Evolutionary conservation across 371 early-diverging fungal genomes (phyloP).

Genomic region (Lichtheimia ramosa): DNA sequence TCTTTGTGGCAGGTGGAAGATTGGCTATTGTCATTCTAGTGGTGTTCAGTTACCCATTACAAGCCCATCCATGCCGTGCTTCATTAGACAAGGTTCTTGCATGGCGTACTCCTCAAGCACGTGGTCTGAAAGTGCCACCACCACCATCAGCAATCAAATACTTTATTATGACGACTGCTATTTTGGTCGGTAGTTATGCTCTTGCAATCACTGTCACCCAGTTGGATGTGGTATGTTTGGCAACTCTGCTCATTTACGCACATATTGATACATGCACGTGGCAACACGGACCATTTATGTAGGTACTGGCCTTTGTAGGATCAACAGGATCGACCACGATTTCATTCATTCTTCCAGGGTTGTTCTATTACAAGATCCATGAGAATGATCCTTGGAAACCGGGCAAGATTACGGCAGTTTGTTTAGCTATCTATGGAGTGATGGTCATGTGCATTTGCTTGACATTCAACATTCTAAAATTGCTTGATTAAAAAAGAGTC

Average conservation of each 20-base stretch:
- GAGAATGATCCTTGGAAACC: constrained; percentile 57
- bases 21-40: constrained; percentile 91
- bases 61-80: constrained; percentile 94
- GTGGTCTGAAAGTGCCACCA: constrained; percentile 25
- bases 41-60: constrained; percentile 96
- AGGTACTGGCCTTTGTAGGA: constrained; percentile 93
- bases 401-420: constrained; percentile 51
- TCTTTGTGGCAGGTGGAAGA: constrained; percentile 83
- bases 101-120: constrained; percentile 24
- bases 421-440: constrained; percentile 57
- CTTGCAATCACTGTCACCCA: constrained; percentile 78
- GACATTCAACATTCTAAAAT: constrained; percentile 53
- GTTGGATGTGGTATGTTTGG: constrained; percentile 64
- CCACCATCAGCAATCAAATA: constrained; percentile 54
- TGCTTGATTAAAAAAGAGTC: constrained; percentile 4
- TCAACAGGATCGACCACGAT: constrained; percentile 98
- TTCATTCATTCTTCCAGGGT: constrained; percentile 96
- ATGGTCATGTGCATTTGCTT: constrained; percentile 67
- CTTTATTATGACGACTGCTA: constrained; percentile 65
- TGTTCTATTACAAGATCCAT: constrained; percentile 91
- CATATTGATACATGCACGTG: neutral
- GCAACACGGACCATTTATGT: neutral
- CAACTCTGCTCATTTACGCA: neutral
- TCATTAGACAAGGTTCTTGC: constrained; percentile 86
- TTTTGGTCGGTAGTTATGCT: constrained; percentile 71